These are phyloP conservation scores for Sinapis alba DNA, from an alignment of 441 rosid species.

Conservation along the genomic window DNA sequence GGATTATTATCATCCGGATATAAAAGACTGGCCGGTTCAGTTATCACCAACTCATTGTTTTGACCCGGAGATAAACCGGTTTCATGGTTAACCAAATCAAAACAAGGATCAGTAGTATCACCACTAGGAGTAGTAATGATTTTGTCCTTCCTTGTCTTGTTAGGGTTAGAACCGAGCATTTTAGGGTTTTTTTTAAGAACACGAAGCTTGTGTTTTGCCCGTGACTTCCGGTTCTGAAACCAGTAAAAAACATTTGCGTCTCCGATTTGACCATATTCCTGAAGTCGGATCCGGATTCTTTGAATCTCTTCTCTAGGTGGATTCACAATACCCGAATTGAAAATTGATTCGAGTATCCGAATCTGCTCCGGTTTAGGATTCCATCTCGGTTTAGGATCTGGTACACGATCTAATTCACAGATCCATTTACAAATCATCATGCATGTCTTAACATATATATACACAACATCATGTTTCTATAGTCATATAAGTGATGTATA, in stretches of 20 bases:
- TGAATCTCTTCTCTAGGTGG: slow-evolving; percentile 94
- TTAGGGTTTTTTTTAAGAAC: slow-evolving; percentile 53
- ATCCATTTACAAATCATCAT: slow-evolving; percentile 8
- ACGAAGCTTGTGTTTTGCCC: slow-evolving; percentile 85
- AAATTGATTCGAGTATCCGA: slow-evolving; percentile 84
- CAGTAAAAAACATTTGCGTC: slow-evolving; percentile 96
- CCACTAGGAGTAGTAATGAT: slow-evolving; percentile 24
- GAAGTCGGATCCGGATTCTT: slow-evolving; percentile 76
- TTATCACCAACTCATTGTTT: slow-evolving; percentile 22
- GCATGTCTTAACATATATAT: slow-evolving; percentile 22
- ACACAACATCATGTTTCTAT: not conserved
- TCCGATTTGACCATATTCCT: slow-evolving; percentile 90
- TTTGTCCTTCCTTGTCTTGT: slow-evolving; percentile 16
- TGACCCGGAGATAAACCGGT: slow-evolving; percentile 39
- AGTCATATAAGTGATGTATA: not conserved
- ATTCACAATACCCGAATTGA: slow-evolving; percentile 92
- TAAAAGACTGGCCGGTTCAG: slow-evolving; percentile 21
- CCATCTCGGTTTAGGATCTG: slow-evolving; percentile 99
- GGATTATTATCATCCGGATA: slow-evolving; percentile 20
- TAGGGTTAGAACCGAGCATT: slow-evolving; percentile 1
- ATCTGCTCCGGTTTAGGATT: slow-evolving; percentile 97
- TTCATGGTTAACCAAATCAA: slow-evolving; percentile 53
- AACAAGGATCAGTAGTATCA: slow-evolving; percentile 45
- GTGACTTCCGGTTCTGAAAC: slow-evolving; percentile 94
- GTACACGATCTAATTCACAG: slow-evolving; percentile 39